Percentiles rank a stretch among this genome's conserved stretches.
Conservation (phyloP, 139 green algal species). For the Eudorina sp. region DNA sequence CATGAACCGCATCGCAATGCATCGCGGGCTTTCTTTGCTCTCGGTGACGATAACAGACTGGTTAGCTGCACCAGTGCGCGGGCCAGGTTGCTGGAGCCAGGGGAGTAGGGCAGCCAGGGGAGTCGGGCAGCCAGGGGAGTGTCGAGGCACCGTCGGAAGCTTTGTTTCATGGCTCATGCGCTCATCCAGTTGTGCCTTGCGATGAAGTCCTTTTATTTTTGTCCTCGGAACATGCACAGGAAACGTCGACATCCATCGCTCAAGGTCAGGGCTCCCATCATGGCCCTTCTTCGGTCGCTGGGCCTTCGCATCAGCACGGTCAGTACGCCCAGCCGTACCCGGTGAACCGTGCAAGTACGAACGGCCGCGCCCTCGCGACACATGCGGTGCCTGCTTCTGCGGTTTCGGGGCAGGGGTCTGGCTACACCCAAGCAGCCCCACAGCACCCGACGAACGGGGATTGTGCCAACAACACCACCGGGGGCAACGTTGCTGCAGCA, state of each 20-base stretch:
- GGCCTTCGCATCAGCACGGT: not conserved
- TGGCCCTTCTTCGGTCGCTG: too few species aligned
- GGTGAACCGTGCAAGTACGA: slow-evolving; percentile 6
- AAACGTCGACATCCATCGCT: slow-evolving; percentile 6
- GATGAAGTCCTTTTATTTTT: too few species aligned
- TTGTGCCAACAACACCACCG: not conserved
- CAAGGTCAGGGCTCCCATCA: slow-evolving; percentile 12
- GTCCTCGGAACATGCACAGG: slow-evolving; percentile 4
- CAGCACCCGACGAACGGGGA: not conserved
- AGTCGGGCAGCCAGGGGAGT: too few species aligned
- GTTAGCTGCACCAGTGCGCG: too few species aligned
- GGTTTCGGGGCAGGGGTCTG: not conserved
- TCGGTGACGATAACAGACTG: too few species aligned
- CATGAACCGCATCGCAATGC: too few species aligned
- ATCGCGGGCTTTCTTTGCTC: too few species aligned
- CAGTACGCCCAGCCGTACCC: not conserved
- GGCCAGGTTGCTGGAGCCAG: too few species aligned
- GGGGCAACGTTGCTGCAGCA: not conserved
- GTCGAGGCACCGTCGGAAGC: too few species aligned
- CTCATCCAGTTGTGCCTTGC: not conserved
- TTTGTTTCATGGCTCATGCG: not conserved
- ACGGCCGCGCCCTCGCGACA: not conserved
- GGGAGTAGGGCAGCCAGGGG: too few species aligned
- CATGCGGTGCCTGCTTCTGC: not conserved
- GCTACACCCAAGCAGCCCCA: too few species aligned